Evolutionary conservation across 306 rosid species (phyloP).

Genomic region (Spatholobus suberectus): DNA sequence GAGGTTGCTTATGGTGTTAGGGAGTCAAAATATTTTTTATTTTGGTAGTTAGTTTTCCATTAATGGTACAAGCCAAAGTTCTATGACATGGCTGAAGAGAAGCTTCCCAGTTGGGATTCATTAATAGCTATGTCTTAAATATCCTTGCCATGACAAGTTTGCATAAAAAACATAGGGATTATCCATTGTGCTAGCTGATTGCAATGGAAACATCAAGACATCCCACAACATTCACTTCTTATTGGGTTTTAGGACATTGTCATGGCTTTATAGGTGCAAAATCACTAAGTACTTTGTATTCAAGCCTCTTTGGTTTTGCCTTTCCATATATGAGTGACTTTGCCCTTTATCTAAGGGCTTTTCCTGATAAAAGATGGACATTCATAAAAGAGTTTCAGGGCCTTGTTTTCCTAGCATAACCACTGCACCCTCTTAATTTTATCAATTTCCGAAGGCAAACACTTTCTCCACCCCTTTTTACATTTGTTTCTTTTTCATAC

Average conservation of each 20-base stretch:
- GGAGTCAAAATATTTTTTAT: constrained; percentile 56
- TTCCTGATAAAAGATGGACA: not conserved
- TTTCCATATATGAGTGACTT: constrained; percentile 5
- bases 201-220: constrained; percentile 73
- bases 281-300: not conserved
- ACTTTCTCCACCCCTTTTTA: too few species aligned
- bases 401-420: constrained; percentile 8
- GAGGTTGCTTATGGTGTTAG: constrained; percentile 23
- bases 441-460: too few species aligned
- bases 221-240: constrained; percentile 84
- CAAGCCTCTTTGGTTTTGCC: constrained; percentile 25
- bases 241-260: constrained; percentile 49
- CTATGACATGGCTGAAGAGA: constrained; percentile 86
- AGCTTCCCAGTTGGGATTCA: constrained; percentile 61
- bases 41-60: constrained; percentile 68
- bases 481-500: too few species aligned
- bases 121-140: not conserved
- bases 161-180: constrained; percentile 73
- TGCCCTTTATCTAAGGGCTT: not conserved
- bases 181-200: constrained; percentile 67
- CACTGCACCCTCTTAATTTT: too few species aligned
- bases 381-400: constrained; percentile 1
- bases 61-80: constrained; percentile 57
- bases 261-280: not conserved
- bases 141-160: constrained; percentile 15